These are phyloP conservation scores for Neurospora cerealis DNA, from an alignment of 495 filamentous ascomycete species.

Conservation along the genomic window DNA sequence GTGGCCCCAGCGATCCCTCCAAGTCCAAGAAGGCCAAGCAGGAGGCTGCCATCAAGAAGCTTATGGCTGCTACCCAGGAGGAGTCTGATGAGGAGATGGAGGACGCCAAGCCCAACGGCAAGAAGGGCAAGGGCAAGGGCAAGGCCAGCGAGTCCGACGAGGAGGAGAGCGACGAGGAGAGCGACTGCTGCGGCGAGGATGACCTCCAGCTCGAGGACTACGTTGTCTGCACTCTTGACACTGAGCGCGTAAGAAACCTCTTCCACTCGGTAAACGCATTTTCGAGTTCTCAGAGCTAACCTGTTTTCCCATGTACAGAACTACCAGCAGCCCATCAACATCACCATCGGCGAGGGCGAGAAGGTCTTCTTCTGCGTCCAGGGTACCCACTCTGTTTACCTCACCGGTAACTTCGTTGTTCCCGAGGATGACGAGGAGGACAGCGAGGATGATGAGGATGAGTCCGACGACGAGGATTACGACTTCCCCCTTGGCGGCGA, in stretches of 20 bases:
- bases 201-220: slow-evolving; percentile 71
- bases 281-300: neutral
- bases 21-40: slow-evolving; percentile 77
- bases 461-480: slow-evolving; percentile 64
- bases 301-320: slow-evolving; percentile 41
- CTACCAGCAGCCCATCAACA: slow-evolving; percentile 91
- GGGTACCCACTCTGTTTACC: slow-evolving; percentile 79
- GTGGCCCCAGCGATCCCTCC: slow-evolving; percentile 78
- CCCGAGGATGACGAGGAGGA: slow-evolving; percentile 41
- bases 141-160: slow-evolving; percentile 60
- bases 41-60: slow-evolving; percentile 60
- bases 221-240: slow-evolving; percentile 89
- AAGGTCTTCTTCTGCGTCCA: slow-evolving; percentile 81
- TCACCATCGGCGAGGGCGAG: slow-evolving; percentile 79
- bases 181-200: slow-evolving; percentile 41
- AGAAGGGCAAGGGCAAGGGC: slow-evolving; percentile 57
- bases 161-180: slow-evolving; percentile 41
- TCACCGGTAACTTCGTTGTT: slow-evolving; percentile 90
- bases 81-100: slow-evolving; percentile 50
- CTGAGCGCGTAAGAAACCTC: slow-evolving; percentile 40
- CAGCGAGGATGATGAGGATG: slow-evolving; percentile 49
- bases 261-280: neutral
- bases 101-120: slow-evolving; percentile 46
- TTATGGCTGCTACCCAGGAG: slow-evolving; percentile 52
- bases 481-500: slow-evolving; percentile 61